phyloP scores from a whole-genome alignment of 148 eudicot species.

The Simmondsia chinensis region DNA sequence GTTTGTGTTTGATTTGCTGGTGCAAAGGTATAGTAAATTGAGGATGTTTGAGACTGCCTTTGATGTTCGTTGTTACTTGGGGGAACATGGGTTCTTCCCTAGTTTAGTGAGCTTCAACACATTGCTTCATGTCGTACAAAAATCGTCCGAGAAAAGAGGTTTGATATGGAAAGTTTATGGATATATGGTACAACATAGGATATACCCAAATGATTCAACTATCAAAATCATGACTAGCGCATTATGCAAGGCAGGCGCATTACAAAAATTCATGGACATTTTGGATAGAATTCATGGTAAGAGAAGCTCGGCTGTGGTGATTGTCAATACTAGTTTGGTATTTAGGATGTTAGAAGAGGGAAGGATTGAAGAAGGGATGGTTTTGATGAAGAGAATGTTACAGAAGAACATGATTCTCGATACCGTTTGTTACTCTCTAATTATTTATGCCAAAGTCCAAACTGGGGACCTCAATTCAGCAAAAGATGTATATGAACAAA shows the following conservation, averaged over 20 bases:
- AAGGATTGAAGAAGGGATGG: slow-evolving; percentile 53
- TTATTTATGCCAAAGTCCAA: slow-evolving; percentile 51
- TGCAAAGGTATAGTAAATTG: slow-evolving; percentile 68
- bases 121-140: slow-evolving; percentile 49
- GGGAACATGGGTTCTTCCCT: slow-evolving; percentile 46
- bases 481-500: slow-evolving; percentile 43
- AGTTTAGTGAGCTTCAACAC: slow-evolving; percentile 58
- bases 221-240: slow-evolving; percentile 46
- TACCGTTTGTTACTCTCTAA: slow-evolving; percentile 51
- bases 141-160: slow-evolving; percentile 26
- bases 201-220: slow-evolving; percentile 57
- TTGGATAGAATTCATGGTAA: slow-evolving; percentile 66
- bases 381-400: slow-evolving; percentile 53
- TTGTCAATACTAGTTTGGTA: slow-evolving; percentile 65
- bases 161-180: slow-evolving; percentile 75
- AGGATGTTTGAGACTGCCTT: slow-evolving; percentile 47
- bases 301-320: slow-evolving; percentile 50
- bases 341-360: slow-evolving; percentile 53
- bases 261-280: slow-evolving; percentile 43
- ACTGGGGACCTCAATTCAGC: slow-evolving; percentile 50
- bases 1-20: slow-evolving; percentile 76
- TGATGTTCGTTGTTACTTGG: slow-evolving; percentile 50
- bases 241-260: slow-evolving; percentile 73
- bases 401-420: slow-evolving; percentile 69
- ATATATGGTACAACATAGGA: slow-evolving; percentile 54